Evolutionary conservation across 2,329 filamentous ascomycete genomes (phyloP), one percentile per base, ranked within the genome.

Genomic region (Tricladium varicosporioides): DNA sequence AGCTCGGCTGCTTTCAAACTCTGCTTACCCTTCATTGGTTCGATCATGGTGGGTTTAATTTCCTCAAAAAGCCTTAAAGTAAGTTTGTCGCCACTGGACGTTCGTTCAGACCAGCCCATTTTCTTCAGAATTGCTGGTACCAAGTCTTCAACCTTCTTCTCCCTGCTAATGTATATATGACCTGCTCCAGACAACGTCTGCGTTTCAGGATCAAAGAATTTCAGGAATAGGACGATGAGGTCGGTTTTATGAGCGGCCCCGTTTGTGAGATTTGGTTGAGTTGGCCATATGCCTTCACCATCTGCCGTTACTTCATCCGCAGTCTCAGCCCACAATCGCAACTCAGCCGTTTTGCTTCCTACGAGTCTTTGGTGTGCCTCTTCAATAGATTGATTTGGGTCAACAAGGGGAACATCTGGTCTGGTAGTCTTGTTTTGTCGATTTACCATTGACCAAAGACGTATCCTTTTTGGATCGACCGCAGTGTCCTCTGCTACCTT

Each of bases 31-130:
- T 97, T 97, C 78, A 99, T 88, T 5, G 84, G 81, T 70, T 99
- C 95, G 64, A 99, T 96, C 92, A 97, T 97, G 59, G 86, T 90
- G 51, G 92, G 92, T 75, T 97, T 99, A 75, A 99, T 97, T 77
- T 99, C 94, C 75, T 99, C 94, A 76, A 87, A 97, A 18, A 99
- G 81, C 65, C 82, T 80, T 59, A 89, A 46, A n/a, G 80, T 71
- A 40, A 85, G 71, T 68, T 81, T 83, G 58, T 87, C 83, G 5
- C 83, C 81, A 1, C 75, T 82, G 2, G 83, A 78, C 3, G 88
- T 82, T 61, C 88, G 91, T 1, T 88, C 82, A 19, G 88, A 83
- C 93, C 94, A 97, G 11, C 84, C 82, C 91, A 97, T 94, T 70
- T 87, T 84, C 66, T 88, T 85, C 57, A 88, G 75, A 58, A 99